Percentiles rank a stretch among this genome's conserved stretches.
Conservation (phyloP, 78 protist genomes). For the Dictyostelium firmibasis region DNA sequence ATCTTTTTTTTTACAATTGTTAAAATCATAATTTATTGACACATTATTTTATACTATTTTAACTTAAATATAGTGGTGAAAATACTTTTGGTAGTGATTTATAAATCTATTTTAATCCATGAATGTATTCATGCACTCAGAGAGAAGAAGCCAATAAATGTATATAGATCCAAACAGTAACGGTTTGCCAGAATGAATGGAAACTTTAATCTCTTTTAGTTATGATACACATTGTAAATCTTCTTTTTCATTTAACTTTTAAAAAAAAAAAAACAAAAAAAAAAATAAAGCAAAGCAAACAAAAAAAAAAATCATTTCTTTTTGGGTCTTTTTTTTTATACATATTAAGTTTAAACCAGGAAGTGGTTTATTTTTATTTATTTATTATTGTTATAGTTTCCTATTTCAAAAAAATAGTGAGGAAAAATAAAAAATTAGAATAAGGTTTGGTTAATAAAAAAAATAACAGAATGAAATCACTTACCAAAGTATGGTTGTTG, state of each 20-base stretch:
- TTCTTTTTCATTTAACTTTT: background rate
- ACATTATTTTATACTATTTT: constrained; percentile 47
- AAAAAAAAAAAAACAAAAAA: background rate
- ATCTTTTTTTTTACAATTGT: background rate
- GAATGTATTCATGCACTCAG: background rate
- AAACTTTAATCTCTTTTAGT: background rate
- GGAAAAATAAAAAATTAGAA: background rate
- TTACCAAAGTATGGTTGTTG: background rate
- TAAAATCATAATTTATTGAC: background rate
- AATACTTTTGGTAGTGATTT: constrained; percentile 9
- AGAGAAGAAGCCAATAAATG: background rate
- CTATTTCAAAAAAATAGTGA: background rate
- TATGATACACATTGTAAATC: background rate
- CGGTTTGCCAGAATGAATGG: background rate
- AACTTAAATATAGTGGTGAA: background rate
- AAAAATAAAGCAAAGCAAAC: background rate
- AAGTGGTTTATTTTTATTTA: background rate
- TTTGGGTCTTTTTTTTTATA: background rate
- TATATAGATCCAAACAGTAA: background rate
- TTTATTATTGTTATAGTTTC: background rate
- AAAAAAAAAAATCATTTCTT: background rate
- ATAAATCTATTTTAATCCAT: background rate
- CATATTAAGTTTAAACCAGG: background rate
- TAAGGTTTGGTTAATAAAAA: background rate
- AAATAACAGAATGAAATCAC: no score